These are phyloP conservation scores for Pichia californica DNA, from an alignment of 805 yeast genomes.

Conservation along the genomic window DNA sequence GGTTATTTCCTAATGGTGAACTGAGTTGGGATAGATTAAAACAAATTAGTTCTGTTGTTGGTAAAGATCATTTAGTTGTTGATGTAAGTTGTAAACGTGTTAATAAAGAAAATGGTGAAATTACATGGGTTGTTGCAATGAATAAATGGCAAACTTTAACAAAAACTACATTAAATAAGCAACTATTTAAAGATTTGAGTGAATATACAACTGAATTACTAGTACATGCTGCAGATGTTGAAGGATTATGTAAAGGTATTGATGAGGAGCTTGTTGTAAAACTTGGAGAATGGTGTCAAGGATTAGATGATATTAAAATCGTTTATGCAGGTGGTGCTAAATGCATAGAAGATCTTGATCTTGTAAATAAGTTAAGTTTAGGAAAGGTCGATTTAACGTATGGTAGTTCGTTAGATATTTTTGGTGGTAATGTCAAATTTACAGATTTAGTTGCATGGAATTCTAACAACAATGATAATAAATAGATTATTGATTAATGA, in stretches of 20 bases:
- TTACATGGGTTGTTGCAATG: constrained; percentile 90
- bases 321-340: constrained; percentile 98
- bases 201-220: constrained; percentile 78
- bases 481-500: constrained; percentile 2
- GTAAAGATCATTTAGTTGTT: constrained; percentile 64
- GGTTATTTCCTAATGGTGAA: constrained; percentile 68
- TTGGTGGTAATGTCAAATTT: constrained; percentile 87
- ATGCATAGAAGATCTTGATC: constrained; percentile 56
- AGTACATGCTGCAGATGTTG: constrained; percentile 98
- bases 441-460: constrained; percentile 78
- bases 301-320: constrained; percentile 49
- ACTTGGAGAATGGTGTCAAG: constrained; percentile 67
- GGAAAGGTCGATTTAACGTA: constrained; percentile 88
- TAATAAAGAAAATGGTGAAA: constrained; percentile 18
- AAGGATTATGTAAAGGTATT: constrained; percentile 90
- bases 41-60: constrained; percentile 47
- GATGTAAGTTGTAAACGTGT: constrained; percentile 74
- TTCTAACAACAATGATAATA: constrained; percentile 1
- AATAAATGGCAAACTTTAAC: constrained; percentile 96
- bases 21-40: constrained; percentile 47
- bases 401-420: constrained; percentile 90
- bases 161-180: constrained; percentile 44
- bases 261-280: constrained; percentile 69
- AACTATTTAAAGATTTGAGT: constrained; percentile 48
- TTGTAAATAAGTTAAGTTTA: constrained; percentile 59